Evolutionary conservation across 257 asterid genomes (phyloP).

Genomic region (Gentiana dahurica): DNA sequence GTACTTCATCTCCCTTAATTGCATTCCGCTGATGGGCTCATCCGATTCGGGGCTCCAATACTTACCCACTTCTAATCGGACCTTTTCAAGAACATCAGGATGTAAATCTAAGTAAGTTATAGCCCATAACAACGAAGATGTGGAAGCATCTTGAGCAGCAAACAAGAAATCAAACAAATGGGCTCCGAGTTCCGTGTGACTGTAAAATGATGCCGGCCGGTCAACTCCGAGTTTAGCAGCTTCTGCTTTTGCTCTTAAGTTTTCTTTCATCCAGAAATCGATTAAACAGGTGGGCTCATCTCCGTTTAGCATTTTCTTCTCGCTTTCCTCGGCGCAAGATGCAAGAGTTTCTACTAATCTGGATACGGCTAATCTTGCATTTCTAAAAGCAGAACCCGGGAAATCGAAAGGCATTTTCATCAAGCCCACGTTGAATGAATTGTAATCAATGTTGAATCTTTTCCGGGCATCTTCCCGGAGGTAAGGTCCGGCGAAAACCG

Average conservation of each 20-base stretch:
- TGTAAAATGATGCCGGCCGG: constrained; percentile 12
- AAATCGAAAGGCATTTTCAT: constrained; percentile 77
- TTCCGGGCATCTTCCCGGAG: constrained; percentile 35
- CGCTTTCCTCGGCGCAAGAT: constrained; percentile 47
- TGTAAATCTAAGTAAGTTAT: constrained; percentile 52
- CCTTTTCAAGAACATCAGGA: constrained; percentile 38
- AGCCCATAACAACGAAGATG: constrained; percentile 79
- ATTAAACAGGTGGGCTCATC: constrained; percentile 63
- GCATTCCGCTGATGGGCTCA: constrained; percentile 36
- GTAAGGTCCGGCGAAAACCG: constrained; percentile 75
- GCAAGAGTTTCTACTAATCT: constrained; percentile 44
- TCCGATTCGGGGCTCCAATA: constrained; percentile 48
- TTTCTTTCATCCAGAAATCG: constrained; percentile 72
- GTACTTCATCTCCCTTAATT: constrained; percentile 67
- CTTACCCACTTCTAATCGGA: constrained; percentile 42
- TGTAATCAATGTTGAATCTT: constrained; percentile 56
- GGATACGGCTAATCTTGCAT: constrained; percentile 59
- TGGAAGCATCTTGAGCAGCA: constrained; percentile 92
- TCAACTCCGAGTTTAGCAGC: constrained; percentile 1
- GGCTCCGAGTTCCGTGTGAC: constrained; percentile 46
- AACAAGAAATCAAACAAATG: constrained; percentile 75
- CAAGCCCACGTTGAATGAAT: constrained; percentile 65
- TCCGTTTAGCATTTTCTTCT: constrained; percentile 34
- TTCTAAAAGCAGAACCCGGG: constrained; percentile 81
- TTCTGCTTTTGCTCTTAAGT: constrained; percentile 20